phyloP scores from a whole-genome alignment of 2,329 filamentous ascomycete species.

The Ophiostoma sp. region DNA sequence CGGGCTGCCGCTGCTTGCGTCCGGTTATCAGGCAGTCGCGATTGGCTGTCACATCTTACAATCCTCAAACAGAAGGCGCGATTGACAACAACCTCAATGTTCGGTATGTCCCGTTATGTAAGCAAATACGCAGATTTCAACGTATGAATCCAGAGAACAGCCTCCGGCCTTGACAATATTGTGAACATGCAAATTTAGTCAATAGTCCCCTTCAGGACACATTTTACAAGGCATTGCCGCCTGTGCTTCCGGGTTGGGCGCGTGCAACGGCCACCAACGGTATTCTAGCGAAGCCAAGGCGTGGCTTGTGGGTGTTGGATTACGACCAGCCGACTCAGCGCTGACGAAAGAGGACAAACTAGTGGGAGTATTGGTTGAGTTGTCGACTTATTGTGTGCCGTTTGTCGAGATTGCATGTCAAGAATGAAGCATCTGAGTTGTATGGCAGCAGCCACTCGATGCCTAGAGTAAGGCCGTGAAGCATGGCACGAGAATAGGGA shows the following conservation, averaged over 20 bases:
- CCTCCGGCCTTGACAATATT: no score
- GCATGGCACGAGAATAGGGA: not conserved
- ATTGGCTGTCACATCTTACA: not conserved
- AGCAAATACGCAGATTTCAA: no score
- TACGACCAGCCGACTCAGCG: not conserved
- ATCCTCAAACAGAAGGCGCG: not conserved
- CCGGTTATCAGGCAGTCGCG: not conserved
- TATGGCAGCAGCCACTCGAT: not conserved
- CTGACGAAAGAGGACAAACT: not conserved
- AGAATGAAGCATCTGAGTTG: not conserved
- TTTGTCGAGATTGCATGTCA: not conserved
- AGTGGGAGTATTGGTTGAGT: not conserved
- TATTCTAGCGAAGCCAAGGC: not conserved
- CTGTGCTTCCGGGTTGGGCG: not conserved
- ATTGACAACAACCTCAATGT: not conserved
- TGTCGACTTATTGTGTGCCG: not conserved
- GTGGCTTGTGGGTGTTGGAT: not conserved
- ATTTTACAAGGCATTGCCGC: not conserved
- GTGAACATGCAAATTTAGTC: not conserved
- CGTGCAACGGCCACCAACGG: not conserved
- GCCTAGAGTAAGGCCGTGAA: not conserved
- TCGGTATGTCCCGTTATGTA: not conserved
- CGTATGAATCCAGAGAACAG: no score
- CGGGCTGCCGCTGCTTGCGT: not conserved
- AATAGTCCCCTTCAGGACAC: not conserved